phyloP scores from a whole-genome alignment of 306 rosid species.

The Prunus kanzakura region DNA sequence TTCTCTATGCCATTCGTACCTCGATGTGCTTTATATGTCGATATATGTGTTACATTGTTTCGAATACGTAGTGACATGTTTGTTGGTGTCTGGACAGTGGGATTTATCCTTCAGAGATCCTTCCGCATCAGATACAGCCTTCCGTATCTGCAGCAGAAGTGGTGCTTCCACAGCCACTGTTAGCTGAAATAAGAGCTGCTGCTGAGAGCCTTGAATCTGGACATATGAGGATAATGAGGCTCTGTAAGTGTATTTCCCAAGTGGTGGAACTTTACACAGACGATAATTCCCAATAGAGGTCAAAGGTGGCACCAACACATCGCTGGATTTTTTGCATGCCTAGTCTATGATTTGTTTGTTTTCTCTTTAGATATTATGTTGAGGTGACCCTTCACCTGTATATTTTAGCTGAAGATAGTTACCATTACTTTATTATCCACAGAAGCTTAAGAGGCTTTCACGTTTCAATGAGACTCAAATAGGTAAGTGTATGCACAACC shows the following conservation, averaged over 20 bases:
- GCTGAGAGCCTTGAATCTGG: constrained; percentile 47
- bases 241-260: constrained; percentile 58
- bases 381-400: neutral
- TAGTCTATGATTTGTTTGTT: neutral
- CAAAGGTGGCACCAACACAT: neutral
- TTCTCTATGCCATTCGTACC: constrained; percentile 4
- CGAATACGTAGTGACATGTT: constrained; percentile 21
- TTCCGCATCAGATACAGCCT: constrained; percentile 55
- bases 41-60: constrained; percentile 8
- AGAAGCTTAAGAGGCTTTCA: too few relatives aligned
- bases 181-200: constrained; percentile 43
- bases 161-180: constrained; percentile 34
- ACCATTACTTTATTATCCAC: too few relatives aligned
- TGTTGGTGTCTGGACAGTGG: constrained; percentile 60
- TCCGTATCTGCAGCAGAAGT: constrained; percentile 21
- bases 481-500: too few relatives aligned
- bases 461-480: too few relatives aligned
- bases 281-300: neutral
- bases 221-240: constrained; percentile 58
- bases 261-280: constrained; percentile 32
- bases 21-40: constrained; percentile 10
- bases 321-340: neutral
- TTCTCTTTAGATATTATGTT: neutral
- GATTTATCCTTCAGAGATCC: constrained; percentile 62
- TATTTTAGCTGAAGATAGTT: constrained; percentile 1